phyloP scores from a whole-genome alignment of 306 rosid genomes.

The Calophaca sinica region DNA sequence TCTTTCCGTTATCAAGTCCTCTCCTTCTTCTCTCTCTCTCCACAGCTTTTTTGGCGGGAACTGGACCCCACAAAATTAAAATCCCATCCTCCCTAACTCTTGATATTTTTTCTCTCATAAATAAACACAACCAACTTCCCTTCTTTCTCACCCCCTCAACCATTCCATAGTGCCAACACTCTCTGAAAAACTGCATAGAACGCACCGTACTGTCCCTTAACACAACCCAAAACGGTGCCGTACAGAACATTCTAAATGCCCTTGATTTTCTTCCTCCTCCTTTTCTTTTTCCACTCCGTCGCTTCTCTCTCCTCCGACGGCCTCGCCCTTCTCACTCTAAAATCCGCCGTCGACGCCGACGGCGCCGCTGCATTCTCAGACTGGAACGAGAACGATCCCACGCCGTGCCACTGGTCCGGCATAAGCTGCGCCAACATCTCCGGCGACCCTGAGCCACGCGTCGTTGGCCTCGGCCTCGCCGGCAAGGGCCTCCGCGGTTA shows the following conservation, averaged over 20 bases:
- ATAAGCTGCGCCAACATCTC: conserved; percentile 78
- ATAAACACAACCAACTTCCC: conserved; percentile 36
- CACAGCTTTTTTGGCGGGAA: conserved; percentile 63
- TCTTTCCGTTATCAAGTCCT: conserved; percentile 40
- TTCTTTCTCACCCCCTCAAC: conserved; percentile 8
- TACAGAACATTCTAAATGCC: conserved; percentile 40
- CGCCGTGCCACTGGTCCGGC: conserved; percentile 90
- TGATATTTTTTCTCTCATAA: conserved; percentile 33
- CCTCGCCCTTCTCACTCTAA: conserved; percentile 86
- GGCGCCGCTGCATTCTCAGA: conserved; percentile 62
- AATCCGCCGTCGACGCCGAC: conserved; percentile 77
- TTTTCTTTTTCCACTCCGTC: conserved; percentile 28
- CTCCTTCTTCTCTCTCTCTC: conserved; percentile 3
- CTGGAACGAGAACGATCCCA: conserved; percentile 76
- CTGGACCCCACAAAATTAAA: conserved; percentile 65
- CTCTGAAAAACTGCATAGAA: neutral
- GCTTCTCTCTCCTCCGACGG: conserved; percentile 83
- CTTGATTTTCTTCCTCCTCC: neutral
- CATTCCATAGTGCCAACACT: neutral
- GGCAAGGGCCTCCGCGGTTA: conserved; percentile 85
- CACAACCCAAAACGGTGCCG: conserved; percentile 33
- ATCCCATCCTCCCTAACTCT: conserved; percentile 43
- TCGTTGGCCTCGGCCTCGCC: conserved; percentile 76
- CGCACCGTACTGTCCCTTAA: conserved; percentile 6
- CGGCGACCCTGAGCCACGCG: conserved; percentile 70